Evolutionary conservation across 2,329 filamentous ascomycete genomes (phyloP).

Genomic region (Sclerotinia glacialis): DNA sequence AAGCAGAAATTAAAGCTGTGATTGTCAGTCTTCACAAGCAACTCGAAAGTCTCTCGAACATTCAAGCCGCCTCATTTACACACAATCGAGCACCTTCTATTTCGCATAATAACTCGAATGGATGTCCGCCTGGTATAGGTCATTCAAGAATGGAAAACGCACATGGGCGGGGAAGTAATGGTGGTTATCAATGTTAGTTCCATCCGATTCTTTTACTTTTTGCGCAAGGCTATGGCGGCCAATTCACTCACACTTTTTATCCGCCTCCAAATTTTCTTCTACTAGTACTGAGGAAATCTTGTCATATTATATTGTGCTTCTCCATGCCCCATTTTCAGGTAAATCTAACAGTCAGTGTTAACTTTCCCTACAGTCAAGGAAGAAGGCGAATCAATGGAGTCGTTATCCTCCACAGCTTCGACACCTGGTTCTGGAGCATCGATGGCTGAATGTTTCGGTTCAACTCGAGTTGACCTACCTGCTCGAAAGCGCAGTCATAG

Average conservation of each 20-base stretch:
- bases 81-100: background rate
- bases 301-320: background rate
- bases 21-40: background rate
- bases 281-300: background rate
- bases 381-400: slow-evolving; percentile 3
- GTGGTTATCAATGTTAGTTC: slow-evolving; percentile 15
- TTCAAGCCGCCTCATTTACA: background rate
- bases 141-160: slow-evolving; percentile 3
- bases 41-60: background rate
- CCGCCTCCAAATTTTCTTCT: background rate
- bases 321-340: background rate
- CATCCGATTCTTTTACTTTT: background rate
- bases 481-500: slow-evolving; percentile 37
- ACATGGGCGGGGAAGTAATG: background rate
- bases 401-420: slow-evolving; percentile 30
- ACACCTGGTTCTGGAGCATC: slow-evolving; percentile 31
- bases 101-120: background rate
- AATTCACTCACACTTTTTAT: background rate
- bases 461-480: slow-evolving; percentile 29
- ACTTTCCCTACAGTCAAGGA: slow-evolving; percentile 13
- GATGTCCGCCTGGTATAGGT: background rate
- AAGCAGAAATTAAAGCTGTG: background rate
- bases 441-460: slow-evolving; percentile 24
- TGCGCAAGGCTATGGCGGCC: background rate
- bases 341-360: background rate